Conservation (phyloP, 305 asterid species). For the Fraxinus xanthoxyloides region DNA sequence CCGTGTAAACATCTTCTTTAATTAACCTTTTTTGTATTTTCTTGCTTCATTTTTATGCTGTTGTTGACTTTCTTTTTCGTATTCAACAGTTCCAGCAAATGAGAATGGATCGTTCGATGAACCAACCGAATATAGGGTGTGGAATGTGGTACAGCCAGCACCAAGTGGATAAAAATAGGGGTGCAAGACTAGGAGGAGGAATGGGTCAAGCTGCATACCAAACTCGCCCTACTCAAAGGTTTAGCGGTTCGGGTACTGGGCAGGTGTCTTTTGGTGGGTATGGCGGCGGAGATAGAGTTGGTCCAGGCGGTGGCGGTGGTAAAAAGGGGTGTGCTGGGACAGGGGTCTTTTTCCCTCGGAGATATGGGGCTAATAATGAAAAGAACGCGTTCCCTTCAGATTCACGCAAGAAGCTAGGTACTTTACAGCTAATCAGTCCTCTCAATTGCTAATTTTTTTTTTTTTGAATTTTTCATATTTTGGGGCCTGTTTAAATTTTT, state of each 20-base stretch:
- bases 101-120: slow-evolving; percentile 19
- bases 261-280: slow-evolving; percentile 18
- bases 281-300: not conserved
- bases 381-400: slow-evolving; percentile 26
- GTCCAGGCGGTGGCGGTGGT: slow-evolving; percentile 24
- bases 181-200: not conserved
- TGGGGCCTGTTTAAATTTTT: not conserved
- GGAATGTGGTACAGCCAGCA: slow-evolving; percentile 36
- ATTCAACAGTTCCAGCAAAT: slow-evolving; percentile 22
- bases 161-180: slow-evolving; percentile 25
- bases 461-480: not conserved
- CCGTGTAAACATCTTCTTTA: not conserved
- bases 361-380: slow-evolving; percentile 15
- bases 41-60: not conserved
- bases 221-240: slow-evolving; percentile 25
- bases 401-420: slow-evolving; percentile 58
- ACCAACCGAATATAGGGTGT: slow-evolving; percentile 28
- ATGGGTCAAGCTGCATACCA: slow-evolving; percentile 20
- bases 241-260: slow-evolving; percentile 16
- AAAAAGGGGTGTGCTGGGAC: slow-evolving; percentile 57
- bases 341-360: slow-evolving; percentile 75
- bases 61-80: not conserved
- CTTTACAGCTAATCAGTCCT: slow-evolving; percentile 20
- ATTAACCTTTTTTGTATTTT: not conserved
- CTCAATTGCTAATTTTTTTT: not conserved